A percentile compares a stretch with the other conserved stretches of the same genome.
phyloP scores from a whole-genome alignment of 139 green algal species.

The Picochlorum costavermella region DNA sequence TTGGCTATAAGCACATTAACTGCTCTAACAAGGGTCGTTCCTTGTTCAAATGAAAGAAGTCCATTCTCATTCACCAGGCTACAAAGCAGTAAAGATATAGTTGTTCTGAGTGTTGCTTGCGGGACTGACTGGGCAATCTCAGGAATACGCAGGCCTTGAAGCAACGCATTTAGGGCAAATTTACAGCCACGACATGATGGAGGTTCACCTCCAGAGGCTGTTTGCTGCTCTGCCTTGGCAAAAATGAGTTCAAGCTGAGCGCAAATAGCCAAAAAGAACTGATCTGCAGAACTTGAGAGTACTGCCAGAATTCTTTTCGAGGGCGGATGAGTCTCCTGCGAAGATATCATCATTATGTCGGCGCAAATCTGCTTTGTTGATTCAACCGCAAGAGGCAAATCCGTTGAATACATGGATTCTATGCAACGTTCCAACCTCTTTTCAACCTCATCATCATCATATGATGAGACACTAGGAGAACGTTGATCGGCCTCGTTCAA shows the following conservation, averaged over 20 bases:
- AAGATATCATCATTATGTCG: conserved; percentile 25
- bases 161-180: conserved; percentile 89
- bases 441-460: conserved; percentile 18
- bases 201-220: conserved; percentile 1
- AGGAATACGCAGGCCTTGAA: conserved; percentile 52
- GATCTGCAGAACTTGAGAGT: conserved; percentile 16
- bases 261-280: conserved; percentile 18
- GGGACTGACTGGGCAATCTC: conserved; percentile 21
- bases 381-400: conserved; percentile 47
- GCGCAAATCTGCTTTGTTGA: conserved; percentile 79
- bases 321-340: background rate
- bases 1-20: conserved; percentile 94
- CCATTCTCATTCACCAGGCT: conserved; percentile 54
- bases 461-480: background rate
- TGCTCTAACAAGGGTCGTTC: conserved; percentile 57
- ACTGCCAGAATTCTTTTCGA: conserved; percentile 23
- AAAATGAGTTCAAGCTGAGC: conserved; percentile 25
- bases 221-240: conserved; percentile 10
- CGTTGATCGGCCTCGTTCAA: background rate
- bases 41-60: conserved; percentile 40
- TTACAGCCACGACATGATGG: conserved; percentile 55
- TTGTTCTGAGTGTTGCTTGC: conserved; percentile 26
- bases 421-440: conserved; percentile 12
- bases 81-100: conserved; percentile 49
- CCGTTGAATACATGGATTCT: conserved; percentile 2